These are phyloP conservation scores for Simmondsia chinensis DNA, from an alignment of 148 eudicot species.

Conservation along the genomic window DNA sequence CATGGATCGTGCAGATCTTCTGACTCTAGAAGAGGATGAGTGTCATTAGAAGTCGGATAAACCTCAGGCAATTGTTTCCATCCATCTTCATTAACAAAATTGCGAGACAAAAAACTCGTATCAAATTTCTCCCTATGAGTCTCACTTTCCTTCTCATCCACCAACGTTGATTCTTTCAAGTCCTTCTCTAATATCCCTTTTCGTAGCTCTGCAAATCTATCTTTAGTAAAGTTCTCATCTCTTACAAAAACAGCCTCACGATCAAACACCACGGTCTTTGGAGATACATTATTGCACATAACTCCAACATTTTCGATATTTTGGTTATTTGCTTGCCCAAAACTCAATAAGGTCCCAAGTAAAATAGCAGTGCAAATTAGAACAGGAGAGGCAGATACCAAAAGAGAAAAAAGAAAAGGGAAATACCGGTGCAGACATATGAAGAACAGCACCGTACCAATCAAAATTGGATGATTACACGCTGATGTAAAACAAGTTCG, in stretches of 20 bases:
- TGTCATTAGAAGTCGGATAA: slow-evolving; percentile 33
- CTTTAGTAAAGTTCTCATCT: slow-evolving; percentile 16
- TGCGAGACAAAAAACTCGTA: no score
- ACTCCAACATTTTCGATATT: slow-evolving; percentile 13
- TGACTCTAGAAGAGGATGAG: slow-evolving; percentile 33
- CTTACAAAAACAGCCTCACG: slow-evolving; percentile 13
- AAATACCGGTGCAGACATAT: slow-evolving; percentile 29
- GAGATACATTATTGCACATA: slow-evolving; percentile 9
- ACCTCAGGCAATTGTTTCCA: slow-evolving; percentile 16
- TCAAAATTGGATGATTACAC: slow-evolving; percentile 35
- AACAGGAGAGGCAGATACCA: slow-evolving; percentile 50
- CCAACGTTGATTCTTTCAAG: slow-evolving; percentile 13
- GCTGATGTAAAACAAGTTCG: slow-evolving; percentile 23
- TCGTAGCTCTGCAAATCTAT: slow-evolving; percentile 16
- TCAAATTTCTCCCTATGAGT: slow-evolving; percentile 6
- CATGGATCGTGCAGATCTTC: slow-evolving; percentile 15
- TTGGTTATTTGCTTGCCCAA: slow-evolving; percentile 32
- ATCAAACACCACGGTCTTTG: slow-evolving; percentile 6
- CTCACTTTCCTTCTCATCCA: slow-evolving; percentile 7
- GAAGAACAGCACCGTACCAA: slow-evolving; percentile 18
- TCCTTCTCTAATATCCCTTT: slow-evolving; percentile 26
- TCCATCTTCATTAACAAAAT: background rate
- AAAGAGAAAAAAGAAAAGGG: slow-evolving; percentile 39
- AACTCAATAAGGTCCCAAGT: slow-evolving; percentile 37
- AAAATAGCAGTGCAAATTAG: slow-evolving; percentile 39